These are phyloP conservation scores for Coprinopsis cinerea DNA, from an alignment of 768 basidiomycete genomes.

Conservation along the genomic window DNA sequence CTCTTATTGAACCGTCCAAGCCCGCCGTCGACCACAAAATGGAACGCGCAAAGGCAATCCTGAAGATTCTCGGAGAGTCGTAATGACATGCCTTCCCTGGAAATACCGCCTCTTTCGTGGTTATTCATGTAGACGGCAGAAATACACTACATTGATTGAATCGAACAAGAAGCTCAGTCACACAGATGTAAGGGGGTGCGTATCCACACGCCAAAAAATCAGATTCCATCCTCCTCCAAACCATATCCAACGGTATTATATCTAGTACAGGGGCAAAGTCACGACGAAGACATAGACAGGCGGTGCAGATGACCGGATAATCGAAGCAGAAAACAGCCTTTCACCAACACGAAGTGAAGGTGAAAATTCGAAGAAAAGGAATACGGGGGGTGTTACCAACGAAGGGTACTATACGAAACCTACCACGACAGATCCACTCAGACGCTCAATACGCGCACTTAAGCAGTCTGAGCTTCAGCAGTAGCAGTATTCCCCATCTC, in stretches of 20 bases:
- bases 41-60: neutral
- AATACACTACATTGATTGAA: neutral
- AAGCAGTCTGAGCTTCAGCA: neutral
- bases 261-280: neutral
- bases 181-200: neutral
- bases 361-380: neutral
- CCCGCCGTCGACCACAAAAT: neutral
- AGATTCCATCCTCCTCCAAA: neutral
- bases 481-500: conserved; percentile 4
- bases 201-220: conserved; percentile 10
- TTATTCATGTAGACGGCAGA: neutral
- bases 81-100: neutral
- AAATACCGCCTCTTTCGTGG: neutral
- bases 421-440: too few species aligned
- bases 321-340: neutral
- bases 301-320: neutral
- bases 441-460: too few species aligned
- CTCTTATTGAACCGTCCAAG: neutral
- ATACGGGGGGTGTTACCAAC: neutral
- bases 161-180: neutral
- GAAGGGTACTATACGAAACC: neutral
- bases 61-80: neutral
- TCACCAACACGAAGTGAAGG: neutral
- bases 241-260: neutral
- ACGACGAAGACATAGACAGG: neutral